Conservation (phyloP, 2,329 filamentous ascomycete genomes). For the Neospermospora avenae region DNA sequence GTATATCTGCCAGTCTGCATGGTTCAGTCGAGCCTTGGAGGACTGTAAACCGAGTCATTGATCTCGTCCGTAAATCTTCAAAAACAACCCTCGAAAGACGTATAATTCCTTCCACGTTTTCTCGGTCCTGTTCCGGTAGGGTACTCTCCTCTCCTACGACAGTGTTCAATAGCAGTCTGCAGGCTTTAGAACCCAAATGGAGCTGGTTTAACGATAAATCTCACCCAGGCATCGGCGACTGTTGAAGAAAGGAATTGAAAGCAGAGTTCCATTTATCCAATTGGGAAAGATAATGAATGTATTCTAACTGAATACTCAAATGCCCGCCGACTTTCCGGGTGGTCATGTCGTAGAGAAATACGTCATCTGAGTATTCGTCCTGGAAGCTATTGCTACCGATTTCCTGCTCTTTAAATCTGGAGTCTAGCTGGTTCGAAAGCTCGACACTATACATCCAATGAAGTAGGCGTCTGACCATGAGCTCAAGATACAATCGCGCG, state of each 20-base stretch:
- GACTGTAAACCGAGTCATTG: not conserved
- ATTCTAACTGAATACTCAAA: not conserved
- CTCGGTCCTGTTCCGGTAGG: not conserved
- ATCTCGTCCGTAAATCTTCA: not conserved
- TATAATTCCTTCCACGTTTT: not conserved
- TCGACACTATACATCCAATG: slow-evolving; percentile 8
- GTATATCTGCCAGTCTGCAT: not conserved
- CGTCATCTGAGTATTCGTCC: not conserved
- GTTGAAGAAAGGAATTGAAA: not conserved
- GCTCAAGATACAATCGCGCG: slow-evolving; percentile 12
- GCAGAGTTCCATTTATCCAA: not conserved
- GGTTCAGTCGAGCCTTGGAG: not conserved
- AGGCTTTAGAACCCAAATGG: not conserved
- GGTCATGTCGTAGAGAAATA: not conserved
- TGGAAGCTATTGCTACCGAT: not conserved
- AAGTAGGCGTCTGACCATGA: slow-evolving; percentile 11
- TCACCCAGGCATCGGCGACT: not conserved
- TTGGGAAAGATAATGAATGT: not conserved
- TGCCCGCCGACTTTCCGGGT: too few species aligned
- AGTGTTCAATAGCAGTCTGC: not conserved
- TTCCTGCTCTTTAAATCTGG: not conserved
- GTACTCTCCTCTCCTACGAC: not conserved
- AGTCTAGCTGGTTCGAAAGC: not conserved
- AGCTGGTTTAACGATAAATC: not conserved
- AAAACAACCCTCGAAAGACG: not conserved